These are phyloP conservation scores for Helotiales sp. DNA, from an alignment of 2,329 filamentous ascomycete species.

Conservation along the genomic window DNA sequence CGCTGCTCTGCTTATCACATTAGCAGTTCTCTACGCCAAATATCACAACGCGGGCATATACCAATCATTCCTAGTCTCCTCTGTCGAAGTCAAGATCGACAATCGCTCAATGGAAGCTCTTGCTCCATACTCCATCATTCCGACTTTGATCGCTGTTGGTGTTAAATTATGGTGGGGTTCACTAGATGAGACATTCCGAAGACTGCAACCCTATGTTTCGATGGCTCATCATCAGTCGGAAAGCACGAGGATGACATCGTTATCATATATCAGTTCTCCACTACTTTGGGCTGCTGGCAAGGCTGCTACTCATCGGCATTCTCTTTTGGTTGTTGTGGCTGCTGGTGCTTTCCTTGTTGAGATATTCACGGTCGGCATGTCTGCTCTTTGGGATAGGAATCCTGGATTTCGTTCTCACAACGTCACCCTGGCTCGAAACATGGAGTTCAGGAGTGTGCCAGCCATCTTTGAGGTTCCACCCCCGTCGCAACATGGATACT, in stretches of 20 bases:
- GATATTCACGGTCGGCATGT: conserved; percentile 23
- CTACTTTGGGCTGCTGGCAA: conserved; percentile 13
- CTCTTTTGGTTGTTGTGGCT: conserved; percentile 13
- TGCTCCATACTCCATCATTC: conserved; percentile 19
- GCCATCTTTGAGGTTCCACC: conserved; percentile 12
- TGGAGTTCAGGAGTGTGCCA: conserved; percentile 15
- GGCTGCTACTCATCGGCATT: conserved; percentile 12
- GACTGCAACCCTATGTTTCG: conserved; percentile 21
- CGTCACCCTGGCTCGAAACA: not conserved
- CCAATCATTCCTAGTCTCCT: conserved; percentile 7
- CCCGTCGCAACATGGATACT: not conserved
- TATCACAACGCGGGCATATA: conserved; percentile 12
- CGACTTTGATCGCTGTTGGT: conserved; percentile 17
- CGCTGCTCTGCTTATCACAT: not conserved
- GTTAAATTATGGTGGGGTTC: conserved; percentile 20
- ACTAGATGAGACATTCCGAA: conserved; percentile 12
- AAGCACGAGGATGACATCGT: not conserved
- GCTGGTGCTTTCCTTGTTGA: conserved; percentile 11
- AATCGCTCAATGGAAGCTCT: conserved; percentile 9
- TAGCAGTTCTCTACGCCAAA: conserved; percentile 8
- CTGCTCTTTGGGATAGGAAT: conserved; percentile 16
- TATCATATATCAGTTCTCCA: conserved; percentile 14
- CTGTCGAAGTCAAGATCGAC: not conserved
- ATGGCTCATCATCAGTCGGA: conserved; percentile 6
- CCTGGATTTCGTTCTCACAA: not conserved